Percentiles rank a stretch among this genome's conserved stretches.
Evolutionary conservation across 1,139 yeast species (phyloP).

Genomic region (Pichia sp.): DNA sequence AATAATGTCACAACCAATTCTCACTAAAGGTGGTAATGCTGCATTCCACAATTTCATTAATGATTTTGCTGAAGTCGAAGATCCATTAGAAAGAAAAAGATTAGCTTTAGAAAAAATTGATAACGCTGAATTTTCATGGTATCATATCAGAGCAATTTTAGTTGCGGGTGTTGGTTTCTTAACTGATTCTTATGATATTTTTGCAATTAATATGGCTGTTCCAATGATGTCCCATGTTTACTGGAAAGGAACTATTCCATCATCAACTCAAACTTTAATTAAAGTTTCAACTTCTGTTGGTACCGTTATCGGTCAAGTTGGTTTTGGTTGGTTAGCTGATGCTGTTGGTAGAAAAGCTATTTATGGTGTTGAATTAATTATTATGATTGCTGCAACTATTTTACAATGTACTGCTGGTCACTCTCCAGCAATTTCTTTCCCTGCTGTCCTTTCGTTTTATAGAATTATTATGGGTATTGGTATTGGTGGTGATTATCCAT

Average conservation of each 20-base stretch:
- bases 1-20: slow-evolving; percentile 9
- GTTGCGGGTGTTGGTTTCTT: slow-evolving; percentile 95
- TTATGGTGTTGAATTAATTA: slow-evolving; percentile 79
- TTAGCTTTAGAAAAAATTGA: slow-evolving; percentile 85
- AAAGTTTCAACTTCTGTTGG: slow-evolving; percentile 92
- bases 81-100: slow-evolving; percentile 86
- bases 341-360: slow-evolving; percentile 79
- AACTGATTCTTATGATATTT: slow-evolving; percentile 88
- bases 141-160: slow-evolving; percentile 76
- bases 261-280: slow-evolving; percentile 64
- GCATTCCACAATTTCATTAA: slow-evolving; percentile 84
- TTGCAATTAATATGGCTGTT: slow-evolving; percentile 78
- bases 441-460: slow-evolving; percentile 63
- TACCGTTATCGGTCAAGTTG: slow-evolving; percentile 86
- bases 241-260: slow-evolving; percentile 66
- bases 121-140: slow-evolving; percentile 80
- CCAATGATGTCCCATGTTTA: slow-evolving; percentile 69
- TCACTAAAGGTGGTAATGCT: slow-evolving; percentile 73
- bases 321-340: slow-evolving; percentile 85
- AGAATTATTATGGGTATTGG: slow-evolving; percentile 91
- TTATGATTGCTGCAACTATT: slow-evolving; percentile 75
- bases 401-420: slow-evolving; percentile 68
- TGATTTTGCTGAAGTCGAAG: slow-evolving; percentile 78
- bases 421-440: slow-evolving; percentile 64
- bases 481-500: slow-evolving; percentile 99